Evolutionary conservation across 345 rosid genomes (phyloP), one percentile per base, ranked within the genome.

Genomic region (Hibiscus trionum): DNA sequence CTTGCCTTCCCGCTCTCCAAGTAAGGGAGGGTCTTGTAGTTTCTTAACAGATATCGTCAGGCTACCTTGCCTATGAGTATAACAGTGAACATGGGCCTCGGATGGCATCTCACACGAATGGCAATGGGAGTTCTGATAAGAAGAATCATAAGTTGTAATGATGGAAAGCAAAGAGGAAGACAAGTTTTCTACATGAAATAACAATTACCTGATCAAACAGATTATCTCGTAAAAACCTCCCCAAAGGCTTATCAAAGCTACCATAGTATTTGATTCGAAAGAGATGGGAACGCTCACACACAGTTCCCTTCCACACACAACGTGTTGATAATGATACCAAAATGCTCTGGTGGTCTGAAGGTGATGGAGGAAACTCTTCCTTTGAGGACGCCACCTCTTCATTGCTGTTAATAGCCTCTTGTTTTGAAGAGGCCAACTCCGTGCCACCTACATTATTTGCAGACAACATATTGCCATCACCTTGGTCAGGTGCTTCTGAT

Each of bases 81-180:
- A 95, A 79, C 97, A 89, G 73, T 89, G 98, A 76, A 92, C 91
- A 80, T 95, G 99, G 47, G 98, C 98, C 82, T 95, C 99, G 56
- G 94, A 88, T 76, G 97, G 97, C 98, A 85, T 84, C 75, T 91
- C 87, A 77, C 99, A 95, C 33, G 93, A 88, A 21, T 47, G 80
- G 71, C 99, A 95, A 56, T 17, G 72, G 72, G 77, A 83, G 77
- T 76, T 84, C 99, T 95, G 82, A 74, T 49, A 74, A 64, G 69
- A 64, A 73, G 62, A 39, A 47, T 72, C 59, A 27, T 60, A 16
- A 72, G 44, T 59, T 72, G 58, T 47, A 27, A 7, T n/a, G 0
- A 60, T 62, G 0, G 11, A 29, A 56, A 50, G 66, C 4, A 39
- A 61, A 69, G 15, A 69, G 42, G 31, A 59, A 31, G 66, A 66